A percentile compares a stretch with the other conserved stretches of the same genome.
phyloP scores from a whole-genome alignment of 225 moss, liverwort and hornwort genomes.

The Takakia lepidozioides region DNA sequence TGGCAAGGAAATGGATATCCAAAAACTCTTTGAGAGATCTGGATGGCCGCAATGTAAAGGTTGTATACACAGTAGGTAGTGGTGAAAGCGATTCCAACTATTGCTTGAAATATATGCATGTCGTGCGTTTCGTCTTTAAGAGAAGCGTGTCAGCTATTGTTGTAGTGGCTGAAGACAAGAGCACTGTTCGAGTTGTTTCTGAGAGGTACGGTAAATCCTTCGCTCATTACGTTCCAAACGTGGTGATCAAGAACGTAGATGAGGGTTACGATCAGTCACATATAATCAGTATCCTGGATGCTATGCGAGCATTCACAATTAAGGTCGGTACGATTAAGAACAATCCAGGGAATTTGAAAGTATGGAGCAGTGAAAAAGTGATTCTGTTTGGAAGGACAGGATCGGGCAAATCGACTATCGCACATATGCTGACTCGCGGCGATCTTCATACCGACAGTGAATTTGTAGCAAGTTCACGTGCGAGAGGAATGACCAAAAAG shows the following conservation, averaged over 20 bases:
- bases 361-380: constrained; percentile 9
- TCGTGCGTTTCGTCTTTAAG: neutral
- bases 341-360: neutral
- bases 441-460: neutral
- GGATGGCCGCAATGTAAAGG: neutral
- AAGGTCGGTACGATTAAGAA: neutral
- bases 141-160: neutral
- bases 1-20: constrained; percentile 3
- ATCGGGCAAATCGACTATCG: constrained; percentile 1
- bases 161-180: neutral
- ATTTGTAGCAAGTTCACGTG: constrained; percentile 1
- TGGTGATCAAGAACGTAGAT: neutral
- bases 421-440: constrained; percentile 4
- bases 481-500: neutral
- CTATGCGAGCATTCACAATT: neutral
- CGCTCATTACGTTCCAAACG: neutral
- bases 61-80: constrained; percentile 1
- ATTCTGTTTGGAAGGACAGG: constrained; percentile 1
- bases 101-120: neutral
- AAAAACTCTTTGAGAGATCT: constrained; percentile 4
- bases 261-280: no score
- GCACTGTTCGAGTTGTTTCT: neutral
- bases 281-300: no score
- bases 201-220: neutral
- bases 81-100: no score